phyloP scores from a whole-genome alignment of 1,284 basidiomycete species.

The Flammula alnicola region DNA sequence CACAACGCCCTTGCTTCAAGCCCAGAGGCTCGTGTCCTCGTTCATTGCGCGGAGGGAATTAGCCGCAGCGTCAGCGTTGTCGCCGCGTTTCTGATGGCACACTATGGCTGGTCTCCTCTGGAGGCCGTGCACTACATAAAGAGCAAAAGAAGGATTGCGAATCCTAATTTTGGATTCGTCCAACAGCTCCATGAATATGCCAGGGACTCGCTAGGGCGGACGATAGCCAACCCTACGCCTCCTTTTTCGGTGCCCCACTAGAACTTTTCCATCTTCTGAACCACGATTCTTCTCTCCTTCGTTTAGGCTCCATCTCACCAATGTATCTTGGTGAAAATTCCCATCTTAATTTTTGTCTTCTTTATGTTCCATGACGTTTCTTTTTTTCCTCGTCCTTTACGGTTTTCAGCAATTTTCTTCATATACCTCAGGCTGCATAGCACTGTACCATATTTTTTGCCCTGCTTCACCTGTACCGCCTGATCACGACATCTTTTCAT shows the following conservation, averaged over 20 bases:
- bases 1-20: constrained; percentile 52
- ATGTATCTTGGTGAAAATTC: too few species aligned
- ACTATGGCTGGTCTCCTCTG: constrained; percentile 56
- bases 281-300: too few species aligned
- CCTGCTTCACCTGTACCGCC: background rate
- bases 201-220: constrained; percentile 36
- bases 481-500: background rate
- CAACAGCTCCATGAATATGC: constrained; percentile 71
- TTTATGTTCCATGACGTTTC: constrained; percentile 1
- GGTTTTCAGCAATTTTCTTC: too few species aligned
- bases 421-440: background rate
- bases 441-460: constrained; percentile 6
- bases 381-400: too few species aligned
- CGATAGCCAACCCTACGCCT: constrained; percentile 21
- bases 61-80: constrained; percentile 80
- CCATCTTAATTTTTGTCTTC: too few species aligned
- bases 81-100: constrained; percentile 77
- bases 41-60: constrained; percentile 84
- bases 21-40: constrained; percentile 67
- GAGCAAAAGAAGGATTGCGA: constrained; percentile 55
- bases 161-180: constrained; percentile 75
- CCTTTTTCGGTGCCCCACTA: constrained; percentile 3
- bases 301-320: too few species aligned
- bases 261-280: too few species aligned
- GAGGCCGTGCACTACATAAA: constrained; percentile 66